Evolutionary conservation across 2,329 filamentous ascomycete species (phyloP).

Genomic region (Aureobasidium subglaciale): DNA sequence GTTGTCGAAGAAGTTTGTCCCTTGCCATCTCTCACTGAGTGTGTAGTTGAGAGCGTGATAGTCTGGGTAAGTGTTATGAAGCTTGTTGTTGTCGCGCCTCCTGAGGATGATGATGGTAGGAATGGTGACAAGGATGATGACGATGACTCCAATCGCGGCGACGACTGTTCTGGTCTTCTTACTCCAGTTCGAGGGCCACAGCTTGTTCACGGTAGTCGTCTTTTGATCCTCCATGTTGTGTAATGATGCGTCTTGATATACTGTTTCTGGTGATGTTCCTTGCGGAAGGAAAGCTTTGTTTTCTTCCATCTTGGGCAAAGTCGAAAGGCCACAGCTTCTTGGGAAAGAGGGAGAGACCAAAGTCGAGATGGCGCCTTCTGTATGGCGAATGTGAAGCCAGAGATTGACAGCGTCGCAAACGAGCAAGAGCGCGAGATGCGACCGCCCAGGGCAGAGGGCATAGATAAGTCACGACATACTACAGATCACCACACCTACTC

Average conservation of each 20-base stretch:
- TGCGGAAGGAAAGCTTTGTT: constrained; percentile 4
- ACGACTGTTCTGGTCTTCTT: constrained; percentile 18
- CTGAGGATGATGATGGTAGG: constrained; percentile 24
- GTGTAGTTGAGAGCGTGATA: constrained; percentile 24
- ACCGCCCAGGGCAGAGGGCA: neutral
- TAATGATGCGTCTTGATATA: neutral
- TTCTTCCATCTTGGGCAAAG: constrained; percentile 1
- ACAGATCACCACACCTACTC: constrained; percentile 1
- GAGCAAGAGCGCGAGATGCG: neutral
- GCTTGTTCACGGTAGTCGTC: too few relatives aligned
- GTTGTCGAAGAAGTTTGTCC: constrained; percentile 41
- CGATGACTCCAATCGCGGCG: constrained; percentile 16
- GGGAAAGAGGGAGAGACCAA: neutral
- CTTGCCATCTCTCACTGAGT: constrained; percentile 31
- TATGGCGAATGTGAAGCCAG: too few relatives aligned
- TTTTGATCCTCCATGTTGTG: constrained; percentile 1
- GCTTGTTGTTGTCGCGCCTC: constrained; percentile 19
- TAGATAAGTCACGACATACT: constrained; percentile 6
- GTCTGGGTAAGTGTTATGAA: constrained; percentile 21
- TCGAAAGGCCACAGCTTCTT: neutral
- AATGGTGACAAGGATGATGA: constrained; percentile 23
- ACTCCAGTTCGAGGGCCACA: too few relatives aligned
- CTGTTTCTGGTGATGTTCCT: neutral
- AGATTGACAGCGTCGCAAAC: neutral
- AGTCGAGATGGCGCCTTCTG: too few relatives aligned